Evolutionary conservation across 129 eudicot genomes (phyloP), one percentile per base, ranked within the genome.

Genomic region (Arctium minus): DNA sequence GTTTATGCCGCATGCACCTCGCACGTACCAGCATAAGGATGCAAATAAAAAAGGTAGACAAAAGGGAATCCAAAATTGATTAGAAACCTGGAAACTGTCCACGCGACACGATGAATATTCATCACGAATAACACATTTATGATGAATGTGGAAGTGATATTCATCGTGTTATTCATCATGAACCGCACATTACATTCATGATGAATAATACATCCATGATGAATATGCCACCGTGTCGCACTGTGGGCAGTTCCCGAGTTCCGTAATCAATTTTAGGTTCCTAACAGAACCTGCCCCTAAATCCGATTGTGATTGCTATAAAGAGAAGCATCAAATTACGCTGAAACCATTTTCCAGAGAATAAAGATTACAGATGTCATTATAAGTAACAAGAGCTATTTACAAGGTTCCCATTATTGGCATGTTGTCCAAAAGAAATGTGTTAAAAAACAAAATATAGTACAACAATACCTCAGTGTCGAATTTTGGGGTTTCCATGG

Each of bases 401-500:
- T 87, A 87, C 85, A 84, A 53, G 36, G 73, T 56, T 70, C 50
- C 56, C 30, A 33, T 81, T 27, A 46, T 81, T 76, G 56, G 68
- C 72, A 32, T 79, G 68, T 56, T 73, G 33, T 32, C 40, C 71
- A 77, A 68, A 48, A 83, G 79, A 73, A 73, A 70, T 64, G 67
- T 73, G 18, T 1, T 60, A 60, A 15, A 44, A 33, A 78, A 86
- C 75, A 65, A 48, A 36, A 36, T 18, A 69, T 33, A 74, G 67
- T 37, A 81, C 83, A 82, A 64, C 67, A 69, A 74, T 92, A 89
- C 89, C 88, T 88, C 87, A 86, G 29, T 27, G 46, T 22, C 27
- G 27, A 87, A 62, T 71, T 87, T 86, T 88, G 80, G 85, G 48
- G 75, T 88, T 89, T 31, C 87, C 92, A 88, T 12, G 91, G 93